Evolutionary conservation across 2,329 filamentous ascomycete genomes (phyloP), one percentile per base, ranked within the genome.

Genomic region (Lecanosticta acicola): DNA sequence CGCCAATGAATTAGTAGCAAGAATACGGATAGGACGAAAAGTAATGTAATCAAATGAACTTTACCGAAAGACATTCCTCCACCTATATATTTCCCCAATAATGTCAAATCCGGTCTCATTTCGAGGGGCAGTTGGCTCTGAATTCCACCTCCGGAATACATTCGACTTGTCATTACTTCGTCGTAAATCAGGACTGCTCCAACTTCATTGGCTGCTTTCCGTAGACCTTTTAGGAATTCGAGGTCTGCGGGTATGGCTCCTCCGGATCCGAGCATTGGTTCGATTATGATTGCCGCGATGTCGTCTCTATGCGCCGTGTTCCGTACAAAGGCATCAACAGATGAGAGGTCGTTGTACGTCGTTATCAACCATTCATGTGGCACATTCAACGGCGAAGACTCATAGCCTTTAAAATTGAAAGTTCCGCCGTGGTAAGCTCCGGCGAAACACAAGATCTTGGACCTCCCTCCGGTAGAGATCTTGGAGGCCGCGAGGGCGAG

Each of bases 161-260:
- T 64, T 2, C 83, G 72, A 3, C 78, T 82, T 0, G 82, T 85
- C 75, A 85, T 83, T 4, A 87, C 83, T 64, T 87, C 84, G 59
- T 87, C 84, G 11, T 85, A 67, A 29, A 87, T 79, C 52, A 87
- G 74, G 1, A 87, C 47, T 0, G 77, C 77, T 1, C 75, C 76
- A 0, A 69, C 63, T 57, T 72, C 65, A 21, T 63, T 66, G 1
- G 79, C 73, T 4, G 70, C 66, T 0, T 68, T 61, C 36, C 76
- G 74, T 3, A 84, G 63, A 1, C 69, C 69, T 8, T 61, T 49
- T 19, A 84, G 61, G 52, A 85, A 85, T 14, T 71, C 71, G 1
- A 39, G 42, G 0, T 65, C 68, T 0, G 69, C 81, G 0, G 70
- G 66, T 4, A 81, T 73, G 43, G 75, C 78, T 0, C 83, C 82